These are phyloP conservation scores for Glycine tomentella DNA, from an alignment of 306 rosid genomes.

Conservation along the genomic window DNA sequence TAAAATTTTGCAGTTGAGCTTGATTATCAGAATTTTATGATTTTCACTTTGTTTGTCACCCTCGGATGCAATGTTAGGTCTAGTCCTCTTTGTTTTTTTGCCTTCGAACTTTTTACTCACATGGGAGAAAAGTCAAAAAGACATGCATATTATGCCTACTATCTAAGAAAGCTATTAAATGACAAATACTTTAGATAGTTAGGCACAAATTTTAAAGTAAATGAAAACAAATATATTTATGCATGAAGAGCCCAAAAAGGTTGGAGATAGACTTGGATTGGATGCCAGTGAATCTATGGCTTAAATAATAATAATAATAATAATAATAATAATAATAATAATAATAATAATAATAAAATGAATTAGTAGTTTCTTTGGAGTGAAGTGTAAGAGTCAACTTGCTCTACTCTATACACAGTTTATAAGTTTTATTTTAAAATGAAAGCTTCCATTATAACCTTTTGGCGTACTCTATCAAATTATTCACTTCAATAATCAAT, in stretches of 20 bases:
- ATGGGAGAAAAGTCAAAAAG: slow-evolving; percentile 41
- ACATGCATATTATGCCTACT: slow-evolving; percentile 4
- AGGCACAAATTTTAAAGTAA: neutral
- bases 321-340: neutral
- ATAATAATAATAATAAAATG: neutral
- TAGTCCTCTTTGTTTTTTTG: neutral
- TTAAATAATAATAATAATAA: slow-evolving; percentile 16
- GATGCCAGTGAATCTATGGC: neutral
- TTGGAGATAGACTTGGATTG: slow-evolving; percentile 14
- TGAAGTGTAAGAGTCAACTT: neutral
- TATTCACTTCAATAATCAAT: slow-evolving; percentile 16
- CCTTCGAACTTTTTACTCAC: slow-evolving; percentile 15
- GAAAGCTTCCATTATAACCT: neutral
- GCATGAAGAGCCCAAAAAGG: neutral
- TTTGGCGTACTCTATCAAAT: slow-evolving; percentile 42
- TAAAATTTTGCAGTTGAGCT: neutral
- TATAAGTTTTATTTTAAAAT: no score
- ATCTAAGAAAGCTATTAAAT: slow-evolving; percentile 27
- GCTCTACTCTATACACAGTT: no score
- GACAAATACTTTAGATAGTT: neutral
- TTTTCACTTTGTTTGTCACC: slow-evolving; percentile 7
- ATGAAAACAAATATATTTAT: neutral
- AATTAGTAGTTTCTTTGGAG: slow-evolving; percentile 26
- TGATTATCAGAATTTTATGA: neutral
- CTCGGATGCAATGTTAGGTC: slow-evolving; percentile 12